These are phyloP conservation scores for Pseudogymnoascus destructans DNA, from an alignment of 2,329 filamentous ascomycete genomes.

Conservation along the genomic window DNA sequence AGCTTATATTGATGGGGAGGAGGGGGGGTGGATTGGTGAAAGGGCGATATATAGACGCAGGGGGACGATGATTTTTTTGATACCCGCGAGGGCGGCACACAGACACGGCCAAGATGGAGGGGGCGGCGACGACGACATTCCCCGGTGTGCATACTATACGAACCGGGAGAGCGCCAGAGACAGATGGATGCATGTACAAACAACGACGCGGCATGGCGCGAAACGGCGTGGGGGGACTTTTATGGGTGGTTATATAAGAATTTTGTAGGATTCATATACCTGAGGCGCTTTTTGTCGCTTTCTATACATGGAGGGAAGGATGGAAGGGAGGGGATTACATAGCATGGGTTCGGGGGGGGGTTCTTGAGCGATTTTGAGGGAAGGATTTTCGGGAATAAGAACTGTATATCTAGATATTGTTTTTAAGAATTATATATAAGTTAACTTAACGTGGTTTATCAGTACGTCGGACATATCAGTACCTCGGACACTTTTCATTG, in stretches of 20 bases:
- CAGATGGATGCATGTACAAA: slow-evolving; percentile 1
- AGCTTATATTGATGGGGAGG: slow-evolving; percentile 14
- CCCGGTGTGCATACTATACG: neutral
- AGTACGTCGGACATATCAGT: no score
- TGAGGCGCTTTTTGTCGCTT: neutral
- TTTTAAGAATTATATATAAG: neutral
- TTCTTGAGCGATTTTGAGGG: neutral
- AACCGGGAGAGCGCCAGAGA: neutral
- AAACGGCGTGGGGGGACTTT: neutral
- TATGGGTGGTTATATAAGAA: neutral
- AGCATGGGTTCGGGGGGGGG: neutral
- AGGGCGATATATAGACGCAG: neutral
- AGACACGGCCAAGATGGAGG: neutral
- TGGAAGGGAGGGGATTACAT: neutral
- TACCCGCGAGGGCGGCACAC: neutral
- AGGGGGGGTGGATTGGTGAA: neutral
- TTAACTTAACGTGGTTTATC: no score
- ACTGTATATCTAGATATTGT: neutral
- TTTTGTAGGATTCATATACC: neutral
- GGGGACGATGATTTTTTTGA: neutral
- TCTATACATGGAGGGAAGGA: neutral
- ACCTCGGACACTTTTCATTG: no score
- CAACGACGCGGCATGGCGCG: neutral
- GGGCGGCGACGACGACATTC: neutral
- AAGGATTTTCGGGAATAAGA: neutral